A percentile compares a stretch with the other conserved stretches of the same genome.
Conservation (phyloP, 495 filamentous ascomycete genomes). For the Sporormia fimetaria region DNA sequence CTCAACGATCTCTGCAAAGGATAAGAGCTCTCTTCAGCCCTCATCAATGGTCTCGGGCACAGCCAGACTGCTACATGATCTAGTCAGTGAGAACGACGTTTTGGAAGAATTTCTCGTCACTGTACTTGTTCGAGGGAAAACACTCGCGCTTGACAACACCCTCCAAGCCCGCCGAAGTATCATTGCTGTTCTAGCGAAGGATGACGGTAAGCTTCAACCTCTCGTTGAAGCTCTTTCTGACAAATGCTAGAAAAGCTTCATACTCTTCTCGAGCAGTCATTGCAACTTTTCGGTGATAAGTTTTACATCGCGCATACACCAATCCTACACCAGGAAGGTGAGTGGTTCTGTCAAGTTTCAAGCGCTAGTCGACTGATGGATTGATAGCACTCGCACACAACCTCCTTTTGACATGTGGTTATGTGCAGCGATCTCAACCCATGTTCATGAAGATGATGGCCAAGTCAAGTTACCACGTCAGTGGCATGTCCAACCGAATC, state of each 20-base stretch:
- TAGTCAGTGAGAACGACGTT: conserved; percentile 32
- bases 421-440: conserved; percentile 51
- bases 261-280: conserved; percentile 50
- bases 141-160: conserved; percentile 40
- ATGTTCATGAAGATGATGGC: conserved; percentile 51
- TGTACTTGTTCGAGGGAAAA: neutral
- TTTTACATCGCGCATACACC: conserved; percentile 78
- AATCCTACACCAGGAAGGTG: conserved; percentile 76
- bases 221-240: conserved; percentile 4
- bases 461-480: conserved; percentile 60
- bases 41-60: conserved; percentile 36
- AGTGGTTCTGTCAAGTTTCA: conserved; percentile 1
- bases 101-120: conserved; percentile 44
- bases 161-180: conserved; percentile 53
- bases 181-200: conserved; percentile 47
- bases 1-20: conserved; percentile 11
- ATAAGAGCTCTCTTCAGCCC: conserved; percentile 19
- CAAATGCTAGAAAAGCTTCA: conserved; percentile 38
- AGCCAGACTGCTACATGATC: conserved; percentile 35
- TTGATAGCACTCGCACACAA: conserved; percentile 62
- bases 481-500: conserved; percentile 77
- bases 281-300: conserved; percentile 70
- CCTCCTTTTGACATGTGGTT: conserved; percentile 66
- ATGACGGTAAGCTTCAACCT: conserved; percentile 36
- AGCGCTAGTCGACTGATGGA: conserved; percentile 25